Evolutionary conservation across 2,329 filamentous ascomycete species (phyloP).

Genomic region (Fusarium irregulare): DNA sequence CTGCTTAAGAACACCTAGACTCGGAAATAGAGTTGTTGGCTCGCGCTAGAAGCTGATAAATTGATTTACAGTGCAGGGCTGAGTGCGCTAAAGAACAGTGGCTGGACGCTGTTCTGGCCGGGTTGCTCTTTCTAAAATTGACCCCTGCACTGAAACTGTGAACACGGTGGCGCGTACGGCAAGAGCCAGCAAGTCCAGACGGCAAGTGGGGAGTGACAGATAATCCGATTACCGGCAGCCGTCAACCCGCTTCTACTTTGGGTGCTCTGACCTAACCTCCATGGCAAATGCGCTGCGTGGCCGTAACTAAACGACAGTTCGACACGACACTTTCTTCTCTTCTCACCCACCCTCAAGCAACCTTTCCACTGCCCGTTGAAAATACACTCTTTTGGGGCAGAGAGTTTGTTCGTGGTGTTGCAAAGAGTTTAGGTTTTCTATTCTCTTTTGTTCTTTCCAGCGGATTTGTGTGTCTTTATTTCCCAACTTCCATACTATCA

Average conservation of each 20-base stretch:
- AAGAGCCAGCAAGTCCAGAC: constrained; percentile 30
- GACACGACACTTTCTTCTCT: constrained; percentile 21
- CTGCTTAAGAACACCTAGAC: not conserved
- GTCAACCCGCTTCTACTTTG: constrained; percentile 19
- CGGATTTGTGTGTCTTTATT: constrained; percentile 25
- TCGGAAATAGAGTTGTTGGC: constrained; percentile 16
- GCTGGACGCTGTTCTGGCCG: constrained; percentile 2
- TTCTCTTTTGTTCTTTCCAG: constrained; percentile 13
- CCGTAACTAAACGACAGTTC: constrained; percentile 44
- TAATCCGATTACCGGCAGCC: constrained; percentile 50
- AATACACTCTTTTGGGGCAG: constrained; percentile 34
- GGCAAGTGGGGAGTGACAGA: constrained; percentile 47
- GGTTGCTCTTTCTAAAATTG: constrained; percentile 26
- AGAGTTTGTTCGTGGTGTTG: constrained; percentile 10
- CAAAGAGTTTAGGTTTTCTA: constrained; percentile 16
- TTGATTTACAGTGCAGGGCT: constrained; percentile 31
- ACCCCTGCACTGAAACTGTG: constrained; percentile 39
- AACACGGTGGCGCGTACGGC: constrained; percentile 52
- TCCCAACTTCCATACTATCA: constrained; percentile 9
- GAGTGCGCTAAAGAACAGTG: constrained; percentile 31
- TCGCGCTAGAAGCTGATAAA: constrained; percentile 24
- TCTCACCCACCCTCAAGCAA: constrained; percentile 12
- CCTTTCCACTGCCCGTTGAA: constrained; percentile 20
- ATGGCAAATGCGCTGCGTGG: constrained; percentile 45
- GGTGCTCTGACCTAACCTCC: constrained; percentile 15